Evolutionary conservation across 192 early-diverging fungal species (phyloP), one percentile per base, ranked within the genome.

Genomic region (Piromyces finnis): DNA sequence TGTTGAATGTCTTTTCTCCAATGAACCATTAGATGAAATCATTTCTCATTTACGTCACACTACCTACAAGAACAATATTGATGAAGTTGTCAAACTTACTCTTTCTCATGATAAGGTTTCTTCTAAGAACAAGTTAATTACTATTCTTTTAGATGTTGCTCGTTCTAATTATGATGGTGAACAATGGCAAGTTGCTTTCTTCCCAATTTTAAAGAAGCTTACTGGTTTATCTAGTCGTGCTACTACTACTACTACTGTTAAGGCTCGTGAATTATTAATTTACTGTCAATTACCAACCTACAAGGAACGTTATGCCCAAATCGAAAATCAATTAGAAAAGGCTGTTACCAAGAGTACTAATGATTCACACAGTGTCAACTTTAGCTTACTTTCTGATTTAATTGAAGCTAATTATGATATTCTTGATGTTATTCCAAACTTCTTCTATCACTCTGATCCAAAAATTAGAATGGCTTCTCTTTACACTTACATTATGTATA

Each of bases 401-500:
- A 90, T 98, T 82, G 94, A 94, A 28, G 95, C 96, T 80, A 95
- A 95, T 84, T 95, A 95, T 90, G 92, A 94, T 35, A 97, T 99
- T 79, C 91, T 97, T 82, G 97, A 99, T 81, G 94, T 98, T 28
- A 84, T 99, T 79, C 95, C 95, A 81, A 87, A 88, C 80, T 97
- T 99, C 88, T 95, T 99, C 85, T 95, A 95, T 86, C 93, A 99
- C 83, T 84, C 87, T 35, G 92, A 95, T 79, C 85, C 86, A 28
- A 90, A 91, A 79, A 88, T 97, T 78, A 79, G 82, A 29, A 85
- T 95, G 82, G 93, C 94, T 1, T 96, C 97, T 28, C 89, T 98
- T 35, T 96, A 97, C 90, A 95, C 96, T 18, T 99, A 99, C 84
- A 94, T 95, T 79, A 91, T 97, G 79, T 96, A 96, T 81, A 95